Evolutionary conservation across 768 basidiomycete genomes (phyloP).

Genomic region (Tricholoma bakamatsutake): DNA sequence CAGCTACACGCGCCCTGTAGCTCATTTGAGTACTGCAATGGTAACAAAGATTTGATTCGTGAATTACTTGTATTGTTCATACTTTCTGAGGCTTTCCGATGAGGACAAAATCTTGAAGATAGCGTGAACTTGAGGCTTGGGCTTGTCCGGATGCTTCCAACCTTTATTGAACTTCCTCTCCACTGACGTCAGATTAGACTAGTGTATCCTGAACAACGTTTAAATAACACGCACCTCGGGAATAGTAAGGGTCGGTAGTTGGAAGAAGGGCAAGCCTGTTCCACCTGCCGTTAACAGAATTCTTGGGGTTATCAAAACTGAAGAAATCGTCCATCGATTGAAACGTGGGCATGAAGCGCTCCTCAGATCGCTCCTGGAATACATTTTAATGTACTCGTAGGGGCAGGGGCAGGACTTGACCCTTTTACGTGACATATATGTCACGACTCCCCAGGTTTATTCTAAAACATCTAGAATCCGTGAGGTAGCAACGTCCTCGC

Average conservation of each 20-base stretch:
- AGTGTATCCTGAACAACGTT: background rate
- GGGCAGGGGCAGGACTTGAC: background rate
- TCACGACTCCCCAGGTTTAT: background rate
- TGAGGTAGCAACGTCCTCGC: background rate
- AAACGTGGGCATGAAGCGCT: slow-evolving; percentile 1
- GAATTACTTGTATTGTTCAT: slow-evolving; percentile 12
- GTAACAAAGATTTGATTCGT: background rate
- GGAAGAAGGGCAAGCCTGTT: slow-evolving; percentile 39
- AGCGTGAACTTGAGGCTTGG: slow-evolving; percentile 11
- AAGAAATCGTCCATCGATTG: slow-evolving; percentile 27
- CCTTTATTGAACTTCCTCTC: slow-evolving; percentile 14
- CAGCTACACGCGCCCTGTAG: slow-evolving; percentile 25
- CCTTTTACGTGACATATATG: background rate
- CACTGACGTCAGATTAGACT: slow-evolving; percentile 7
- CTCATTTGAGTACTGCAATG: background rate
- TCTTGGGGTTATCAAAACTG: slow-evolving; percentile 37
- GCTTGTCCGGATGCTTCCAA: slow-evolving; percentile 17
- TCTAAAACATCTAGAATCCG: background rate
- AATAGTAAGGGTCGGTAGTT: slow-evolving; percentile 27
- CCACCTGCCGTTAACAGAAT: slow-evolving; percentile 32
- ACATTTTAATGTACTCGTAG: background rate
- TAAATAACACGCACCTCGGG: slow-evolving; percentile 31
- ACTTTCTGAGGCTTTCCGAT: slow-evolving; percentile 11
- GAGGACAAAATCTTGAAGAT: slow-evolving; percentile 14
- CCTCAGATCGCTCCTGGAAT: background rate